phyloP scores from a whole-genome alignment of 2,329 filamentous ascomycete genomes.

The Diaporthe amygdali region DNA sequence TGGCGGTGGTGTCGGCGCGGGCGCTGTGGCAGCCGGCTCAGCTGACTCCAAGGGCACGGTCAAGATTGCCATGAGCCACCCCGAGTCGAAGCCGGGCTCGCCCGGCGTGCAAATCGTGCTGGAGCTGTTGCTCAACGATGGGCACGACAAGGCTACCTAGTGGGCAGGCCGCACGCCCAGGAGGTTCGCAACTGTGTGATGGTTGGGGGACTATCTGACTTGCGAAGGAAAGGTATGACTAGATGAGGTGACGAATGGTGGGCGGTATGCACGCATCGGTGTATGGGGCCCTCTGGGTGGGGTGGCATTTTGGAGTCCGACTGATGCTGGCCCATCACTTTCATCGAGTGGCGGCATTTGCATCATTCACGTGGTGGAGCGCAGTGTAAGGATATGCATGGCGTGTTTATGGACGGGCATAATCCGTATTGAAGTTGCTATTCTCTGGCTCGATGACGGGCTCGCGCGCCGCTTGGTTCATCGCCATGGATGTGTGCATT shows the following conservation, averaged over 20 bases:
- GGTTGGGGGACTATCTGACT: not conserved
- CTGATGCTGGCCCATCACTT: conserved; percentile 4
- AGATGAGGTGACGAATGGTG: not conserved
- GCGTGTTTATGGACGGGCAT: not conserved
- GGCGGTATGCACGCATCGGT: not conserved
- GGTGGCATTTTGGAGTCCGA: not conserved
- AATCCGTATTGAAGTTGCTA: conserved; percentile 9
- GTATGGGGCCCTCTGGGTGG: not conserved
- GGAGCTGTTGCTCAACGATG: conserved; percentile 91
- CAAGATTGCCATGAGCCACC: conserved; percentile 95
- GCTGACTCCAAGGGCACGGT: conserved; percentile 73
- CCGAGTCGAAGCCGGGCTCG: conserved; percentile 61
- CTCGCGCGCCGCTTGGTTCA: not conserved
- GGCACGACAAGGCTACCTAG: conserved; percentile 59
- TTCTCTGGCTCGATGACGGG: not conserved
- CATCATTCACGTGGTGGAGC: not conserved
- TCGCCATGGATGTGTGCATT: not conserved
- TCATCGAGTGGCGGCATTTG: conserved; percentile 4
- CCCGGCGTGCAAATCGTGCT: conserved; percentile 86
- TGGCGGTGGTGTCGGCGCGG: conserved; percentile 34
- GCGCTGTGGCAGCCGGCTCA: conserved; percentile 4
- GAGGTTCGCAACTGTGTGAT: not conserved
- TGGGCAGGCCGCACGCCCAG: not conserved
- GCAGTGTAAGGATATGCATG: conserved; percentile 6
- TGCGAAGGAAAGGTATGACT: not conserved